A percentile compares a stretch with the other conserved stretches of the same genome.
These are phyloP conservation scores for Phytophthora fragariae DNA, from an alignment of 352 stramenopile genomes.

Conservation along the genomic window DNA sequence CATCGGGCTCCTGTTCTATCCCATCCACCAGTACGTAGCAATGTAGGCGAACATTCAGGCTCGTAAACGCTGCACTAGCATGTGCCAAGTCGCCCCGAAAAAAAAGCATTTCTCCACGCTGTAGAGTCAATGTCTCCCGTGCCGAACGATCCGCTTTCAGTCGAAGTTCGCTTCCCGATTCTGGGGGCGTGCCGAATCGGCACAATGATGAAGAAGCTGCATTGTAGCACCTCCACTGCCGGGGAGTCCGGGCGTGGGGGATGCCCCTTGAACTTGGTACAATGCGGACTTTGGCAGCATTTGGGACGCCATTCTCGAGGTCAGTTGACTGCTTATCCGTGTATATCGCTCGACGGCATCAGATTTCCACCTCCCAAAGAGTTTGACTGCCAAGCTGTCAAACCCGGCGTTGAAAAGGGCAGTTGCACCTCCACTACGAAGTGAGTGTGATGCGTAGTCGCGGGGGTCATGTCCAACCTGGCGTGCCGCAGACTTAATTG, in stretches of 20 bases:
- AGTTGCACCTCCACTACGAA: conserved; percentile 1
- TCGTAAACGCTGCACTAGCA: neutral
- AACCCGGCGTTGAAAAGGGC: conserved; percentile 2
- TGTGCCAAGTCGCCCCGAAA: neutral
- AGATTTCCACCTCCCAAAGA: conserved; percentile 2
- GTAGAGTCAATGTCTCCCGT: neutral
- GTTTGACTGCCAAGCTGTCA: neutral
- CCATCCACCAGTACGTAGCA: neutral
- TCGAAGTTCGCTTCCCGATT: too few relatives aligned
- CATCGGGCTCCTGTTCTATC: too few relatives aligned
- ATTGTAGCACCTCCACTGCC: too few relatives aligned
- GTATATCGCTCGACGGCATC: neutral
- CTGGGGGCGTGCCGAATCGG: too few relatives aligned
- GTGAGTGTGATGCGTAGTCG: conserved; percentile 7
- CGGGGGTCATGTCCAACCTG: neutral
- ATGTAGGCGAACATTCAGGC: neutral
- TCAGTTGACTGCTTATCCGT: neutral
- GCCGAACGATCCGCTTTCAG: neutral
- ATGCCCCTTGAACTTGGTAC: too few relatives aligned
- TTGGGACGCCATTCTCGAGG: neutral
- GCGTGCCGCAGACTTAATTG: neutral
- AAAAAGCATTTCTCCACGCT: neutral
- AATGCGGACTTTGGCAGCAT: too few relatives aligned
- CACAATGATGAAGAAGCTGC: too few relatives aligned
- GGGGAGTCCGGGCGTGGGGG: too few relatives aligned